Base-by-base conservation (phyloP, 192 early-diverging fungal species). In the Jimgerdemannia flammicorona region DNA sequence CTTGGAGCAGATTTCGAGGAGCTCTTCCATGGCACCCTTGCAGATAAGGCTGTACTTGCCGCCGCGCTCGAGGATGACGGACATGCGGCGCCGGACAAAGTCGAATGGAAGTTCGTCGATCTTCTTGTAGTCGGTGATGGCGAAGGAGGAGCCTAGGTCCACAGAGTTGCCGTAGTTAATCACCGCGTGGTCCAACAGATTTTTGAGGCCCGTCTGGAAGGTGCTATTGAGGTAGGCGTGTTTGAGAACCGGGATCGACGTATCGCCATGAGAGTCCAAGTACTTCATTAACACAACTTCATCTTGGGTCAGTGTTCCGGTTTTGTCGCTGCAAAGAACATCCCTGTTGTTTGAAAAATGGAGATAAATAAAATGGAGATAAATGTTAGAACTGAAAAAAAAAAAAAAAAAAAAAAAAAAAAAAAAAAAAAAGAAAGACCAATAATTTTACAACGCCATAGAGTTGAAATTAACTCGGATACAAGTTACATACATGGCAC, bases 31-130 rank as follows among this genome's bases (percentile, higher is more conserved):
- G 9, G 85, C 84, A 17, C 85, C 85, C 67, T 87, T 87, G 42
- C 79, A 83, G 63, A 87, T 66, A 9, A 87, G 59, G 10, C 80
- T 70, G 39, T 43, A 64, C 3, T 66, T 49, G 9, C 68, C 74
- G 3, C 70, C 71, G 0, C 74, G 65, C 64, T 78, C 43, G 11
- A 87, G 73, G 9, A 88, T 78, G 4, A 88, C 85, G 29, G 87
- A 84, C 74, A 88, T 75, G 72, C 85, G 77, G 4, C 87, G 84
- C 40, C 85, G 84, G 6, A 81, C 79, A 65, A 88, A 88, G 43
- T 88, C 87, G 70, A 88, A 88, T 3, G 87, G 85, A 41, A 88
- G 81, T 73, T 88, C 87, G 43, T 85, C 87, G 9, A 85, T 20
- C 59, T 78, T 77, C 3, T 67, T 8, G 59, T 78, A 86, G 29